phyloP scores from a whole-genome alignment of 257 asterid genomes.

The Linderniella brevidens region DNA sequence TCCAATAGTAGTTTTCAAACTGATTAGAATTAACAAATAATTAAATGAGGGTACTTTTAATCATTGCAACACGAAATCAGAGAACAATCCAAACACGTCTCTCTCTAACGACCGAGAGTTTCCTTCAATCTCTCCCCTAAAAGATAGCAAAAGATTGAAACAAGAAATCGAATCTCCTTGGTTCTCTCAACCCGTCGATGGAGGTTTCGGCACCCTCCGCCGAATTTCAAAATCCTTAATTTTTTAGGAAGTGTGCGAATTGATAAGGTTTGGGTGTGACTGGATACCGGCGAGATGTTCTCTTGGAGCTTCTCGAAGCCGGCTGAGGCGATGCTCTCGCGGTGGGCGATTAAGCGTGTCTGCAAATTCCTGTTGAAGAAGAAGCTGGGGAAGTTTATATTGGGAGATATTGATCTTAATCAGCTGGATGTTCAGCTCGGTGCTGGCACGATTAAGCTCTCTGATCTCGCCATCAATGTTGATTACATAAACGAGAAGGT shows the following conservation, averaged over 20 bases:
- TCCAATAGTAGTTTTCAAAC: too few relatives aligned
- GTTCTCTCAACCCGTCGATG: too few relatives aligned
- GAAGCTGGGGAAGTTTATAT: conserved; percentile 78
- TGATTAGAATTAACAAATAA: too few relatives aligned
- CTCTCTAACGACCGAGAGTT: too few relatives aligned
- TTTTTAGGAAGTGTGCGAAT: background rate
- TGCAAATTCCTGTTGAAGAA: conserved; percentile 84
- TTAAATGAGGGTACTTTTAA: too few relatives aligned
- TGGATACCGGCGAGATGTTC: conserved; percentile 37
- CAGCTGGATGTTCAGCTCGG: conserved; percentile 97
- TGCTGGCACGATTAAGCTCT: conserved; percentile 89
- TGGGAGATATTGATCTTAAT: conserved; percentile 91
- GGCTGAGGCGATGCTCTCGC: conserved; percentile 96
- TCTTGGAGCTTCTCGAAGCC: conserved; percentile 78
- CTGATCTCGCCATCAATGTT: conserved; percentile 84
- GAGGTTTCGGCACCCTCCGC: background rate
- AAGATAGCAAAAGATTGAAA: too few relatives aligned
- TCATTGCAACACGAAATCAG: too few relatives aligned
- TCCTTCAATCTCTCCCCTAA: too few relatives aligned
- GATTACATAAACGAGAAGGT: conserved; percentile 90
- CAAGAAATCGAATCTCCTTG: too few relatives aligned
- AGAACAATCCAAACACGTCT: too few relatives aligned
- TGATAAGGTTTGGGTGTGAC: conserved; percentile 1
- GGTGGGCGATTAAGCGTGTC: conserved; percentile 89
- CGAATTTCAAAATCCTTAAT: conserved; percentile 1